phyloP scores from a whole-genome alignment of 2,329 filamentous ascomycete genomes.

The Nectriaceae sp. region DNA sequence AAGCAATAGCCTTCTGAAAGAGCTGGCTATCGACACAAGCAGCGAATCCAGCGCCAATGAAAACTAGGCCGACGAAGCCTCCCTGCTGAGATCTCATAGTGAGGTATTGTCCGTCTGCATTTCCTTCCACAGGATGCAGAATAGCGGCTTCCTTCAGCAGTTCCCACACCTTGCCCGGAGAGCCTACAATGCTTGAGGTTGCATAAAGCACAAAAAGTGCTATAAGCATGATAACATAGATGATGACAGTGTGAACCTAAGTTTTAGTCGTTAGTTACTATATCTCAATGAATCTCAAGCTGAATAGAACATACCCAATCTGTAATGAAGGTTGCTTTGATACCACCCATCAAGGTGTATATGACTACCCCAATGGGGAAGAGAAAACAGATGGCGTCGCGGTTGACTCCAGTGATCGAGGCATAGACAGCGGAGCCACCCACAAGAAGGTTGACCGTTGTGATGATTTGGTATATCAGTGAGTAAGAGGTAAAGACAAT shows the following conservation, averaged over 20 bases:
- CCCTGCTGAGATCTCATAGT: background rate
- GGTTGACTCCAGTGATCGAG: constrained; percentile 11
- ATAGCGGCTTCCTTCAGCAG: background rate
- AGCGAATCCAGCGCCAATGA: background rate
- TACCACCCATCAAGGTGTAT: background rate
- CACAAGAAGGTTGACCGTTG: constrained; percentile 11
- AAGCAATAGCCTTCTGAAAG: constrained; percentile 62
- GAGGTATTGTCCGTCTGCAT: background rate
- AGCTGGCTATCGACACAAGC: background rate
- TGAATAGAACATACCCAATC: no score
- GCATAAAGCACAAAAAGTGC: background rate
- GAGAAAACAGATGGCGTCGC: constrained; percentile 12
- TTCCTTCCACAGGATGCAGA: background rate
- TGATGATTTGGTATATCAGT: constrained; percentile 10
- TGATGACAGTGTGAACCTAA: background rate
- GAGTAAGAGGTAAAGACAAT: background rate
- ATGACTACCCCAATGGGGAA: constrained; percentile 5
- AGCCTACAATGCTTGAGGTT: background rate
- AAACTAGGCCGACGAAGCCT: background rate
- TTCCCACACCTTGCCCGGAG: background rate
- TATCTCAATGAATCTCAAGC: no score
- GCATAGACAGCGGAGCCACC: constrained; percentile 12
- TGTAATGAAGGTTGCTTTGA: background rate
- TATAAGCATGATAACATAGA: background rate
- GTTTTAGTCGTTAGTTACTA: no score